Evolutionary conservation across 371 early-diverging fungal species (phyloP), one percentile per base, ranked within the genome.

Genomic region (Funneliformis caledonium): DNA sequence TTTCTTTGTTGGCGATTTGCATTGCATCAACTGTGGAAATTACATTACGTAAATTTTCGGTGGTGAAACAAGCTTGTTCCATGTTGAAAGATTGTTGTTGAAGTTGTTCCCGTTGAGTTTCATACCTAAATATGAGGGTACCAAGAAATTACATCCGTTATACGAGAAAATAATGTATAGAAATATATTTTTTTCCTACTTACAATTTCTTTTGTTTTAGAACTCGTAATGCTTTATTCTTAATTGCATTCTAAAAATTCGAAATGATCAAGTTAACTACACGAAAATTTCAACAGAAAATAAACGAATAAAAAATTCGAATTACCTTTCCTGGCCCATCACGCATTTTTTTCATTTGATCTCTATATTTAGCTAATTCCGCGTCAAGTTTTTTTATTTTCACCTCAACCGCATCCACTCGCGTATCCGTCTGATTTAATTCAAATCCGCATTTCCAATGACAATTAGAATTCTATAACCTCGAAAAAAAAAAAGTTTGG

Each of bases 71-170:
- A 16, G 97, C 95, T 88, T 97, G 97, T 85, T 98, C 99, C 97
- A 98, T 97, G 88, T 97, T 98, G 84, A 97, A 98, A 26, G 97
- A 92, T 85, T 98, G 97, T 83, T 96, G 95, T 85, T 93, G 94
- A 42, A 98, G 89, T 80, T 96, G 95, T 74, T 97, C 97, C 75
- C 95, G 90, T 85, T 98, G 98, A 37, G 90, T 87, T 84, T 98
- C 98, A 85, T 97, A 96, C 26, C 92, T 93, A 84, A 22, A 72
- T 47, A n/a, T n/a, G 70, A 72, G 16, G 37, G 62, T n/a, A 65
- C 26, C 26, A 22, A 42, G n/a, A 26, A 10, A 45, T 31, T 47
- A 56, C 6, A 48, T 56, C 26, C 26, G 26, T 26, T 26, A 26
- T 26, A 26, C 26, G 26, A 31, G 61, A 33, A 43, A 43, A 16